Base-by-base conservation (phyloP, 2,329 filamentous ascomycete genomes). In the Zalaria sp. region DNA sequence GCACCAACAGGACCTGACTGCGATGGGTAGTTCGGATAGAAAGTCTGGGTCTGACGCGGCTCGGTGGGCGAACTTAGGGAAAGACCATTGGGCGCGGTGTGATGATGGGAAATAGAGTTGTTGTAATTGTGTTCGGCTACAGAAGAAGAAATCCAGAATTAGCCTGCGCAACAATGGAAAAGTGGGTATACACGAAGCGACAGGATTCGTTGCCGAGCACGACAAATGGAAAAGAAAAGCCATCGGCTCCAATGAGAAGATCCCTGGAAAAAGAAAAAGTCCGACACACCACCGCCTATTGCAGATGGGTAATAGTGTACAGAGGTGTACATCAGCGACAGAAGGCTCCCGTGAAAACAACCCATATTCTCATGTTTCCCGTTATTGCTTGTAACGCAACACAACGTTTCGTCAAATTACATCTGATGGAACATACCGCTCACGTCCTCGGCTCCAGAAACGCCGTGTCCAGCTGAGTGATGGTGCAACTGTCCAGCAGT, bases 371-470 rank as follows among this genome's bases (percentile, higher is more conserved):
- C 8, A 32, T 40, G 36, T 32, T 39, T 43, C 35, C 10, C 8
- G 31, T 18, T 38, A 27, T 31, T 35, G 34, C 18, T 25, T 26
- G 6, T 35, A 40, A 34, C 7, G 7, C 7, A 34, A 31, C 25
- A 10, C 34, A 37, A n/a, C 25, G 34, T 34, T 34, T 37, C 26
- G 26, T 38, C 9, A 66, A 18, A 73, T 85, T 78, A 91, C 80
- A 91, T 85, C 72, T 87, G 83, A 74, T 86, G 81, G 73, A 88
- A 94, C 87, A 93, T 94, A 93, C 87, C 87, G 79, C 87, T 87
- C 77, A 91, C 73, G 62, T 79, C 86, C 58, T 72, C 73, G 65
- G 75, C 77, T 63, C 75, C 73, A 46, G 43, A 32, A 50, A 49
- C 28, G 50, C 44, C 35, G 49, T 45, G 47, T 57, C 57, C 39